A percentile compares a stretch with the other conserved stretches of the same genome.
phyloP scores from a whole-genome alignment of 2,329 filamentous ascomycete genomes.

The Plenodomus biglobosus region DNA sequence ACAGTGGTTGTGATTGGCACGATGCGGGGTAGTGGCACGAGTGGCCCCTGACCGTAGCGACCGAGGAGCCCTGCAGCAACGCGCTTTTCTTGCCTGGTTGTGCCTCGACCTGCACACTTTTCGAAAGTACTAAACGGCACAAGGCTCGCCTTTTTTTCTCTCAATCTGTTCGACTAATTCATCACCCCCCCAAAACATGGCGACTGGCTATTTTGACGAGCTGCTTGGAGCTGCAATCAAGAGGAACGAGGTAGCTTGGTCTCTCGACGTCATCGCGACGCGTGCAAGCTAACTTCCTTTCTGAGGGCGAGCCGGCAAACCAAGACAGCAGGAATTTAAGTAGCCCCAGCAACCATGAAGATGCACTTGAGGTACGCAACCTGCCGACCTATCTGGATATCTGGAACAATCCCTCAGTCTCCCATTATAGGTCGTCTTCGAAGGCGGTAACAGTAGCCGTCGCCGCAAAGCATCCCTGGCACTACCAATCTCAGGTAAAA shows the following conservation, averaged over 20 bases:
- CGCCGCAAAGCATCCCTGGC: slow-evolving; percentile 64
- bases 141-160: background rate
- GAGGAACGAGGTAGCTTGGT: slow-evolving; percentile 30
- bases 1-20: slow-evolving; percentile 19
- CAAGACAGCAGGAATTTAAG: slow-evolving; percentile 32
- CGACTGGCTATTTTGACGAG: slow-evolving; percentile 24
- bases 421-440: slow-evolving; percentile 57
- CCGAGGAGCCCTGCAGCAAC: slow-evolving; percentile 7
- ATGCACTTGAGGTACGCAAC: slow-evolving; percentile 46
- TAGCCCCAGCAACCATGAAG: slow-evolving; percentile 40
- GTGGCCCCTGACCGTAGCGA: slow-evolving; percentile 14
- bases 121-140: background rate
- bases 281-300: slow-evolving; percentile 38
- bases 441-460: slow-evolving; percentile 50
- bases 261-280: slow-evolving; percentile 21
- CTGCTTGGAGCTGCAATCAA: slow-evolving; percentile 16
- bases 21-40: slow-evolving; percentile 16
- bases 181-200: slow-evolving; percentile 13
- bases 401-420: background rate
- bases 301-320: slow-evolving; percentile 35
- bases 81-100: slow-evolving; percentile 11
- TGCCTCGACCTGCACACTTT: background rate
- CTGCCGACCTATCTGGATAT: background rate
- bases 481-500: slow-evolving; percentile 32
- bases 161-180: background rate